These are phyloP conservation scores for Xanthoconium separans DNA, from an alignment of 1,284 basidiomycete genomes.

Conservation along the genomic window DNA sequence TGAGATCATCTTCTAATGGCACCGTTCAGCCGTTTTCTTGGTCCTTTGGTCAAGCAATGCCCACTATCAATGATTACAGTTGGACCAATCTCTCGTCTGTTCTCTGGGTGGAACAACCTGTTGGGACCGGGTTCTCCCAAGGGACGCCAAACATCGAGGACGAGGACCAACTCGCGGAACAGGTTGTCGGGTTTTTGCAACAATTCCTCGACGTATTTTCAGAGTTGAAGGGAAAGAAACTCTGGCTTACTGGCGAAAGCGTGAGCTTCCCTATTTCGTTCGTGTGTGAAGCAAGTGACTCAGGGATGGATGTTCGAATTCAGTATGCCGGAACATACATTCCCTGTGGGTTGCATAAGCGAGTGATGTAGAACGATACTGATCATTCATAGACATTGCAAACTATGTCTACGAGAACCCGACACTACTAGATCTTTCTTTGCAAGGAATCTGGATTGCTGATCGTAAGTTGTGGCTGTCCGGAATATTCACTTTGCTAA, in stretches of 20 bases:
- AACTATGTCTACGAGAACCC: conserved; percentile 68
- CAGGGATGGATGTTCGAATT: background rate
- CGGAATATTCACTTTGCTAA: background rate
- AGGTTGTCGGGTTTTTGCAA: conserved; percentile 54
- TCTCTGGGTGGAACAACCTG: conserved; percentile 83
- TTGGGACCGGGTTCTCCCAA: conserved; percentile 79
- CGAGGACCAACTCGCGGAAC: conserved; percentile 60
- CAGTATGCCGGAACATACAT: conserved; percentile 66
- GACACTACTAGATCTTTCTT: conserved; percentile 47
- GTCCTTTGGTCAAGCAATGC: conserved; percentile 62
- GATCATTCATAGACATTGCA: conserved; percentile 57
- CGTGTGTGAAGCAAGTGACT: background rate
- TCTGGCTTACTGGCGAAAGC: conserved; percentile 71
- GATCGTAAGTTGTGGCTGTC: conserved; percentile 52
- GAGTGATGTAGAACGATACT: background rate
- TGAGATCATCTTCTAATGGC: conserved; percentile 60
- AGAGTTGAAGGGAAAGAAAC: conserved; percentile 67
- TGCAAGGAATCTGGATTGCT: conserved; percentile 71
- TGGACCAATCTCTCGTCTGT: conserved; percentile 83
- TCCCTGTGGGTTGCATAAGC: conserved; percentile 37
- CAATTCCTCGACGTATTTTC: conserved; percentile 74
- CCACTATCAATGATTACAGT: conserved; percentile 68
- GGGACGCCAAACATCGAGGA: conserved; percentile 71
- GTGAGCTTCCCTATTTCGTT: conserved; percentile 39
- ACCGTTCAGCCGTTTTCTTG: conserved; percentile 58